Percentiles rank a stretch among this genome's conserved stretches.
phyloP scores from a whole-genome alignment of 108 stramenopile species.

The Discostella pseudostelligera region DNA sequence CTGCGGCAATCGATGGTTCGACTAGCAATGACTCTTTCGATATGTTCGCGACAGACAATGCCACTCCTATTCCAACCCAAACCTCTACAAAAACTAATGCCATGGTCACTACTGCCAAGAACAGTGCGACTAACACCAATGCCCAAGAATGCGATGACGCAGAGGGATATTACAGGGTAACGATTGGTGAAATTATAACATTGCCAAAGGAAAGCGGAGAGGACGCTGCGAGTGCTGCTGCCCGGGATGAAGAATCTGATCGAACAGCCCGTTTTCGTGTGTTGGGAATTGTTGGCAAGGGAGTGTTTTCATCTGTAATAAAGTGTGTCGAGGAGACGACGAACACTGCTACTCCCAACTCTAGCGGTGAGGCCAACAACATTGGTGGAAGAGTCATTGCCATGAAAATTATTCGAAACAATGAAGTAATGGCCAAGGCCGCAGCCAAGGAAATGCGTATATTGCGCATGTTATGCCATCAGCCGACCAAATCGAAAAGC shows the following conservation, averaged over 20 bases:
- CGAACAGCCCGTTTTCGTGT: constrained; percentile 67
- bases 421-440: constrained; percentile 97
- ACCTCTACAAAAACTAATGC: constrained; percentile 16
- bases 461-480: constrained; percentile 45
- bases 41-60: constrained; percentile 44
- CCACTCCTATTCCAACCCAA: constrained; percentile 47
- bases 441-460: constrained; percentile 82
- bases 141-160: constrained; percentile 90
- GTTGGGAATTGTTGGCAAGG: constrained; percentile 90
- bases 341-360: constrained; percentile 8
- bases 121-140: constrained; percentile 9
- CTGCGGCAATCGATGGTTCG: neutral
- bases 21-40: constrained; percentile 44
- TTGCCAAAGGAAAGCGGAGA: constrained; percentile 36
- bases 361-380: constrained; percentile 9
- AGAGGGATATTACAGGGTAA: constrained; percentile 97
- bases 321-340: constrained; percentile 63
- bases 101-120: constrained; percentile 16
- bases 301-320: constrained; percentile 96
- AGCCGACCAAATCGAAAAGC: constrained; percentile 14
- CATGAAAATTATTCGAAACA: constrained; percentile 95
- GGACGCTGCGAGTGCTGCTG: neutral
- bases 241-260: constrained; percentile 18
- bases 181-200: constrained; percentile 78
- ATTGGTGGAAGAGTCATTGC: constrained; percentile 66